Evolutionary conservation across 495 filamentous ascomycete species (phyloP).

Genomic region (Extremus antarcticus): DNA sequence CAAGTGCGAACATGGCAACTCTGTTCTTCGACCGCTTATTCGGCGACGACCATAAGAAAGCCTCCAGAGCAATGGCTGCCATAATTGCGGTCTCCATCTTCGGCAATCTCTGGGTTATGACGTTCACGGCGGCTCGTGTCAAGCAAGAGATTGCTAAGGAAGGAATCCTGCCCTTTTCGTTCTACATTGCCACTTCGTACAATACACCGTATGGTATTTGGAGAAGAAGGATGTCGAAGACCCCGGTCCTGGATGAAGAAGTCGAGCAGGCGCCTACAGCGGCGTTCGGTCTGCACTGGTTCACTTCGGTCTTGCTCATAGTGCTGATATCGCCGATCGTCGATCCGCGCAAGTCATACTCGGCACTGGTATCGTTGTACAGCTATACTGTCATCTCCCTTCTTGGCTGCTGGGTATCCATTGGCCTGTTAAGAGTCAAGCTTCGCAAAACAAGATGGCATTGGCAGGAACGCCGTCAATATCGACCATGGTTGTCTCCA

Average conservation of each 20-base stretch:
- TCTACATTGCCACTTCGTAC: conserved; percentile 34
- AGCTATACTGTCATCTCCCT: conserved; percentile 23
- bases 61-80: conserved; percentile 26
- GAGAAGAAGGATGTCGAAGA: background rate
- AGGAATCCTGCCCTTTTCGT: conserved; percentile 39
- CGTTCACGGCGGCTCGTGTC: conserved; percentile 40
- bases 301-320: conserved; percentile 33
- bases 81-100: conserved; percentile 38
- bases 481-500: conserved; percentile 20
- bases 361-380: background rate
- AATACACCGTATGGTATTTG: conserved; percentile 22
- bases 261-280: conserved; percentile 34
- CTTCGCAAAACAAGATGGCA: conserved; percentile 5
- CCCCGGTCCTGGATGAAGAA: background rate
- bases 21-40: conserved; percentile 23
- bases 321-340: conserved; percentile 20
- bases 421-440: conserved; percentile 29
- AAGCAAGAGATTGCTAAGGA: conserved; percentile 47
- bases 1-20: conserved; percentile 13
- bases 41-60: conserved; percentile 9
- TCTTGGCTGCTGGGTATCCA: conserved; percentile 28
- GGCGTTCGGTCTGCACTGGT: conserved; percentile 37
- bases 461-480: conserved; percentile 4
- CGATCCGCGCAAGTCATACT: conserved; percentile 12
- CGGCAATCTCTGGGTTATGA: conserved; percentile 42